A percentile compares a stretch with the other conserved stretches of the same genome.
Conservation (phyloP, 1,139 yeast genomes). For the Protomyces lactucae-debilis region DNA sequence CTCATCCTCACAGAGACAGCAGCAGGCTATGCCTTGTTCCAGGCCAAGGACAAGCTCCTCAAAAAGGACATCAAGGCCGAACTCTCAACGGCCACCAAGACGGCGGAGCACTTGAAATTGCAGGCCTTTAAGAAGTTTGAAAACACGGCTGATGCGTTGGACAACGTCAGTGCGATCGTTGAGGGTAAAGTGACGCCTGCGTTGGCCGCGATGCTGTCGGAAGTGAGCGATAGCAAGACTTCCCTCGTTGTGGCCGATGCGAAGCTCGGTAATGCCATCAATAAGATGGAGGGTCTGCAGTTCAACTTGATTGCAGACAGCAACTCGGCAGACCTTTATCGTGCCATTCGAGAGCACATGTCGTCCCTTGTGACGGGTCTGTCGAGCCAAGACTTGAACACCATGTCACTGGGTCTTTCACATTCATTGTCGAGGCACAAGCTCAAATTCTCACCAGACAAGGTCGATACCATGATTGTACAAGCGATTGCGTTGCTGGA, state of each 20-base stretch:
- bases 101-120: constrained; percentile 61
- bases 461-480: constrained; percentile 96
- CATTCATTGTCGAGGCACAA: constrained; percentile 98
- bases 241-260: constrained; percentile 89
- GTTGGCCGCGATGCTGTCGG: constrained; percentile 69
- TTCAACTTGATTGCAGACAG: constrained; percentile 90
- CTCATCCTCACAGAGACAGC: constrained; percentile 25
- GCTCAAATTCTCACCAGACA: constrained; percentile 96
- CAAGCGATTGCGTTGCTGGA: constrained; percentile 97
- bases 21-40: constrained; percentile 30
- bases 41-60: constrained; percentile 31
- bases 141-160: constrained; percentile 93
- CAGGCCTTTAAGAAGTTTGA: constrained; percentile 92
- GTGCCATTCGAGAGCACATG: constrained; percentile 89
- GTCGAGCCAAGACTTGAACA: constrained; percentile 73
- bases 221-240: constrained; percentile 66
- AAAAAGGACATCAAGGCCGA: constrained; percentile 27
- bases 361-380: constrained; percentile 94
- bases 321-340: constrained; percentile 85
- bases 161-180: constrained; percentile 85
- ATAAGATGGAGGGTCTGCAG: constrained; percentile 78
- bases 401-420: constrained; percentile 96
- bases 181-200: constrained; percentile 92
- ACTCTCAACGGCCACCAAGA: constrained; percentile 27
- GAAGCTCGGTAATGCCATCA: constrained; percentile 91